phyloP scores from a whole-genome alignment of 306 rosid genomes.

The Begonia fuchsioides region DNA sequence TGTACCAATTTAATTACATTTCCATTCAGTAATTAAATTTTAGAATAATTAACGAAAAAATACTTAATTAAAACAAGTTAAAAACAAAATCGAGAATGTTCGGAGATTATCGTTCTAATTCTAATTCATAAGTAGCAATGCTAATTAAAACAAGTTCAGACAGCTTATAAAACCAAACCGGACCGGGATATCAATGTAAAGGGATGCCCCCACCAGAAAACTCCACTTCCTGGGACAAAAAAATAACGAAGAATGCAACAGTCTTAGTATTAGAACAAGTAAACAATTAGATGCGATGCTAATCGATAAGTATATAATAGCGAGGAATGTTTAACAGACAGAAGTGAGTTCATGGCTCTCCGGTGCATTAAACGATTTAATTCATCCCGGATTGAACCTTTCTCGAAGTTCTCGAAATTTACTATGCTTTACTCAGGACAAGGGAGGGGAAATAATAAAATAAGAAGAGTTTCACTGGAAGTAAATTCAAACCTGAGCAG shows the following conservation, averaged over 20 bases:
- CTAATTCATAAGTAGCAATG: too few species aligned
- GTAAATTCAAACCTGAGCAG: constrained; percentile 53
- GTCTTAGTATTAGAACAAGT: not conserved
- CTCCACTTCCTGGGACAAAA: constrained; percentile 35
- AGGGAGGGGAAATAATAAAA: constrained; percentile 4
- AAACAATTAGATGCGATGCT: not conserved
- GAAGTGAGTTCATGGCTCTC: not conserved
- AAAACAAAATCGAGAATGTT: too few species aligned
- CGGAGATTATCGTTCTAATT: too few species aligned
- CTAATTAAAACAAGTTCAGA: too few species aligned
- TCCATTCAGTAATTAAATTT: too few species aligned
- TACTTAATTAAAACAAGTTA: too few species aligned
- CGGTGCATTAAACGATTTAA: too few species aligned
- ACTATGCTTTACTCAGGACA: not conserved
- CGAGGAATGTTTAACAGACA: not conserved
- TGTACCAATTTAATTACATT: too few species aligned
- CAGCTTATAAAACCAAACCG: not conserved
- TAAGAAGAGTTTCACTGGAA: too few species aligned
- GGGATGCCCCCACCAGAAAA: constrained; percentile 35
- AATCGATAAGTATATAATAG: not conserved
- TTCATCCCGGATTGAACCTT: too few species aligned
- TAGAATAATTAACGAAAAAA: too few species aligned
- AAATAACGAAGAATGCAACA: not conserved
- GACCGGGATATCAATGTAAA: constrained; percentile 7
- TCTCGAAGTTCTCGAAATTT: not conserved